Conservation (phyloP, 768 basidiomycete genomes). For the Suillus hirtellus region DNA sequence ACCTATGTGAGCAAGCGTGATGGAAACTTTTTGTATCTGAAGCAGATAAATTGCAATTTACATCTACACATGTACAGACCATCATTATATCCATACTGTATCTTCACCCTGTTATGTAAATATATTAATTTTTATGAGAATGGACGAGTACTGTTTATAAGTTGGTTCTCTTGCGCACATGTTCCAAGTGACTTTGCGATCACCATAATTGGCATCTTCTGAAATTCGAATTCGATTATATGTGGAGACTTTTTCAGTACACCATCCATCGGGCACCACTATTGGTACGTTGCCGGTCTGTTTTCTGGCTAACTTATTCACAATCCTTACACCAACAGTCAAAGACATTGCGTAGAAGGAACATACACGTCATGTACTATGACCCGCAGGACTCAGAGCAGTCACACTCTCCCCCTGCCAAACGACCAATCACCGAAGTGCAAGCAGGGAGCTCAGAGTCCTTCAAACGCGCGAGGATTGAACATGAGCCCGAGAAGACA, state of each 20-base stretch:
- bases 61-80: not conserved
- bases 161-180: not conserved
- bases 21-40: not conserved
- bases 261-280: conserved; percentile 4
- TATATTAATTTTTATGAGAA: not conserved
- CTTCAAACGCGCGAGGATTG: conserved; percentile 18
- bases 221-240: conserved; percentile 8
- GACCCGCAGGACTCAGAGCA: conserved; percentile 7
- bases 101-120: not conserved
- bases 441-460: conserved; percentile 7
- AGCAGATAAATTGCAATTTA: not conserved
- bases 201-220: not conserved
- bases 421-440: conserved; percentile 11
- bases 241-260: conserved; percentile 12
- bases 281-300: conserved; percentile 7
- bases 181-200: not conserved
- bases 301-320: not conserved
- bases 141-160: not conserved
- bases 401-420: conserved; percentile 12
- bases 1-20: conserved; percentile 18
- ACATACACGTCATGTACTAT: conserved; percentile 6
- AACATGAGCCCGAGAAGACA: conserved; percentile 7
- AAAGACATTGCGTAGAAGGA: not conserved
- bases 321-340: not conserved
- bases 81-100: not conserved